phyloP scores from a whole-genome alignment of 257 asterid species.

The Solanum tarijense region DNA sequence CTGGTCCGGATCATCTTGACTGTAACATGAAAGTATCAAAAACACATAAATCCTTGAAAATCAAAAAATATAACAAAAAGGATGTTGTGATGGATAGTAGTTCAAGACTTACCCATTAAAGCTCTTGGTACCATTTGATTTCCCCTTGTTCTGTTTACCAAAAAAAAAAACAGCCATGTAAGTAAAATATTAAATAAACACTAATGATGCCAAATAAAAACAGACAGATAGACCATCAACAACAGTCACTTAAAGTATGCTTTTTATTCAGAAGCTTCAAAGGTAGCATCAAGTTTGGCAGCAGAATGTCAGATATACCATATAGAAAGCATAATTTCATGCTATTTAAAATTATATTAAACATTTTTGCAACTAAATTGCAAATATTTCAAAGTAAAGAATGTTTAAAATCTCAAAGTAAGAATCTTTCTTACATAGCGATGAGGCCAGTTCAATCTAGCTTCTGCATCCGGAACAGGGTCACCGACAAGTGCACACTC shows the following conservation, averaged over 20 bases:
- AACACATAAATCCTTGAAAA: neutral
- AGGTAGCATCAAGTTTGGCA: neutral
- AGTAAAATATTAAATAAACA: neutral
- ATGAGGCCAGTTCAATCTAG: slow-evolving; percentile 49
- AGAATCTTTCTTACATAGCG: slow-evolving; percentile 23
- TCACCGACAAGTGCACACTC: slow-evolving; percentile 17
- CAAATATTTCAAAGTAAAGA: neutral
- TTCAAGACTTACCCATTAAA: neutral
- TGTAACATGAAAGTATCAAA: neutral
- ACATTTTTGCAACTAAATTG: neutral
- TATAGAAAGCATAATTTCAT: neutral
- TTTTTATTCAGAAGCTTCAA: neutral
- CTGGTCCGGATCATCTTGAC: slow-evolving; percentile 16
- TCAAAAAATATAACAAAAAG: neutral
- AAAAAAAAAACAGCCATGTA: neutral
- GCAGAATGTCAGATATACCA: neutral
- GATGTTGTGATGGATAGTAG: no score
- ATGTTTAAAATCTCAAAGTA: neutral
- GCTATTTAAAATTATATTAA: neutral
- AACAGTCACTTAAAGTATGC: neutral
- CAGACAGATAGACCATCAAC: neutral
- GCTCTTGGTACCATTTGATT: neutral
- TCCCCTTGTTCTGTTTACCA: neutral
- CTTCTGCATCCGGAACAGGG: slow-evolving; percentile 35
- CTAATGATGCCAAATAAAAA: neutral